Base-by-base conservation (phyloP, 2,329 filamentous ascomycete genomes). In the Davidsoniella australis region DNA sequence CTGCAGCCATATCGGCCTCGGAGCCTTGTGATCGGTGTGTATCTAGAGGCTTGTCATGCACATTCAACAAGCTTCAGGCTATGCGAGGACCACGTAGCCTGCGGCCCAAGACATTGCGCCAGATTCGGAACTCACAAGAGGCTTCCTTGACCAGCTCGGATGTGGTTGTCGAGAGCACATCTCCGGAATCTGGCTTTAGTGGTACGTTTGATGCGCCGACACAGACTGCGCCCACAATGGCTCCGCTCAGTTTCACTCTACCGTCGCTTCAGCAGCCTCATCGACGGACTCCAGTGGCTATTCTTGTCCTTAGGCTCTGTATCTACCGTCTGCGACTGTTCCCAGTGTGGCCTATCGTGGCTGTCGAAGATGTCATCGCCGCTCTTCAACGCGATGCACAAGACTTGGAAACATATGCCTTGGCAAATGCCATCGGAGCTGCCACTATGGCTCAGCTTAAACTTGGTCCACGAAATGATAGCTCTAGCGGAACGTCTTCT, bases 261-360 rank as follows among this genome's bases (percentile, higher is more conserved):
- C 41, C 41, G 18, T 20, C 42, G 18, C 16, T 17, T n/a, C 9
- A 10, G 16, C 12, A 43, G 16, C 9, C 41, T 3, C 5, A 16
- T 24, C 45, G n/a, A 18, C 45, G 41, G 5, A 49, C 48, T 4
- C 42, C 47, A 5, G 18, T 41, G 5, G 53, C 46, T 23, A 39
- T 26, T 7, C 23, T 45, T 16, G 46, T 50, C 3, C 29, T 48
- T 6, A 47, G 48, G 2, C 58, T 72, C 4, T 67, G 68, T 53
- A 61, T 68, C 44, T 73, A 71, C 54, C 65, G 66, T 3, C 62
- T 69, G n/a, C 66, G 69, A 10, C 59, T 73, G 42, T 73, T 69
- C 46, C 69, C 70, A 0, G 66, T 73, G 3, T 73, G 70, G 70
- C 70, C 70, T 20, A 66, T 73, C 37, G 63, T 72, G 40, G 63